Conservation (phyloP, 116 monocot species). For the Zostera marina region DNA sequence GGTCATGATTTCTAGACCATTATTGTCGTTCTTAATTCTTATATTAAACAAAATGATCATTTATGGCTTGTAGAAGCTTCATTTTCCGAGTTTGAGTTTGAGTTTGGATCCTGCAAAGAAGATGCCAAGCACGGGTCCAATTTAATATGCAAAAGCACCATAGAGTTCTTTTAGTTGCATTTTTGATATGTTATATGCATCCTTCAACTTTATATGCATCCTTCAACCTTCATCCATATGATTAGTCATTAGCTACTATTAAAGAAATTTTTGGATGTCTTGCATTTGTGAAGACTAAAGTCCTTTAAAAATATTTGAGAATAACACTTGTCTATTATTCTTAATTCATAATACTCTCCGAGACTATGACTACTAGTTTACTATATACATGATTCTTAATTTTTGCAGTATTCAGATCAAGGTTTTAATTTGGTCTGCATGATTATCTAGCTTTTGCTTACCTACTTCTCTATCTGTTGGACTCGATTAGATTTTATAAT, state of each 20-base stretch:
- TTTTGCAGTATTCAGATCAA: not conserved
- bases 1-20: not conserved
- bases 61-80: constrained; percentile 61
- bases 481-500: constrained; percentile 76
- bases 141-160: constrained; percentile 50
- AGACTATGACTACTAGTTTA: too few species aligned
- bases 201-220: too few species aligned
- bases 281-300: too few species aligned
- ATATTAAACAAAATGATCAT: not conserved
- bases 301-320: too few species aligned
- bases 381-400: too few species aligned
- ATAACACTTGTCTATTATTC: too few species aligned
- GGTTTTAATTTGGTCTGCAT: constrained; percentile 17
- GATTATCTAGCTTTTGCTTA: constrained; percentile 88
- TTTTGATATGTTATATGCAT: constrained; percentile 33
- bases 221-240: not conserved
- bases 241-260: not conserved
- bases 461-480: constrained; percentile 83
- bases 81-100: constrained; percentile 84
- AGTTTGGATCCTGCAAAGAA: constrained; percentile 18
- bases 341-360: too few species aligned
- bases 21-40: not conserved
- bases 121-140: constrained; percentile 10
- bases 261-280: not conserved
- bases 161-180: constrained; percentile 79